Evolutionary conservation across 805 yeast species (phyloP), one percentile per base, ranked within the genome.

Genomic region (Middelhovenomyces tepae): DNA sequence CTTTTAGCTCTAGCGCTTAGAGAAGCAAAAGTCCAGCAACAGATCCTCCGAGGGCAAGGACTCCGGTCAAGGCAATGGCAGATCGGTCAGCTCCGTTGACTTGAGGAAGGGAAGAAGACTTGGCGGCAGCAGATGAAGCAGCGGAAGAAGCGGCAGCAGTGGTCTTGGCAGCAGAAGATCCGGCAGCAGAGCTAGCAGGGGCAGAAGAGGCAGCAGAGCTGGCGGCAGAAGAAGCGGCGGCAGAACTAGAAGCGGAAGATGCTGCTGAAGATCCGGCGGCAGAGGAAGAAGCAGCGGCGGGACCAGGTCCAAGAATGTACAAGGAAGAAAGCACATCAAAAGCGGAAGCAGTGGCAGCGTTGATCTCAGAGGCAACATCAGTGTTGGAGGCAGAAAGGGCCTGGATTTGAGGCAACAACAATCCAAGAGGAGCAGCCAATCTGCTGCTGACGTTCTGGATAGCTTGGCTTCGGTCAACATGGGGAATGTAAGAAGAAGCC

Each of bases 331-430:
- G n/a, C n/a, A n/a, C n/a, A n/a, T n/a, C 7, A 16, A 13, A 16
- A 26, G 20, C 29, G 5, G n/a, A 6, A 16, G 17, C 19, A 5
- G 10, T 5, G 17, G 19, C 19, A 5, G 15, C 29, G 7, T 26
- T 16, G 17, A 26, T 7, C 7, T 18, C 29, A 14, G 29, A 26
- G 17, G 29, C 29, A 26, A 26, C 11, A 20, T 26, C 17, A 5
- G 29, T n/a, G 19, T 26, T 20, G 29, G 11, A 16, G 19, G 29
- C 7, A 26, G 29, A 26, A n/a, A 26, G 29, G 5, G 29, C 15
- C 10, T 18, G 17, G 17, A 26, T 26, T 18, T 18, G 29, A 16
- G 29, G 29, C 29, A 26, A 26, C 11, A 26, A 10, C 29, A 26
- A 26, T 5, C 19, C 19, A 7, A 26, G 19, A 26, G 17, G 10